Evolutionary conservation across 2,329 filamentous ascomycete genomes (phyloP), one percentile per base, ranked within the genome.

Genomic region (Canariomyces notabilis): DNA sequence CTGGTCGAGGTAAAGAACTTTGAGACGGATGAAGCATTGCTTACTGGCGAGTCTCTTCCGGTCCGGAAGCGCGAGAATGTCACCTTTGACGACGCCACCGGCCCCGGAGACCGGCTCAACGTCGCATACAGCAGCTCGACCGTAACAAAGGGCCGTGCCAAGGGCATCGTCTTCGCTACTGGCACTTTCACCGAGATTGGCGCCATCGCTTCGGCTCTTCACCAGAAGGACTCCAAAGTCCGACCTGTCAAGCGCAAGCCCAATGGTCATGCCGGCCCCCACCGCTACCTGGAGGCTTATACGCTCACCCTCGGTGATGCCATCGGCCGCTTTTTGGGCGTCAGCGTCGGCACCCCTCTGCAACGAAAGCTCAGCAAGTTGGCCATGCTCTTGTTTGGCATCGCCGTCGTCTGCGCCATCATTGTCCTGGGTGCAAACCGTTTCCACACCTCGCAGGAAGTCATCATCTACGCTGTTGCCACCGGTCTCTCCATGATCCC

Each of bases 1-100:
- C 66, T 82, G 20, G 64, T 83, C 50, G 76, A 84, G 53, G 78
- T 76, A 42, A 80, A 89, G 67, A 90, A 90, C 62, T 70, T 88
- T 48, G 84, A 83, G 46, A 85, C 83, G 54, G 87, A 94, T 54
- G 84, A 88, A 64, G 82, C 84, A 12, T 75, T 86, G 37, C 74
- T 89, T 21, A 89, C 85, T 9, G 85, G 85, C 50, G 85, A 89
- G 67, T 86, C 84, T 31, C 66, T 85, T 6, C 80, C 84, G 46
- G 81, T 85, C 38, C 77, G 72, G 68, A 84, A 88, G 68, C 71
- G 78, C 9, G 72, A 79, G 21, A 70, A 66, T 36, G 66, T 79
- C 42, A 73, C 81, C 44, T 68, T 57, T 14, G 53, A 71, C 33
- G 69, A 76, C 48, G 56, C 61, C 34, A 71, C 77, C 22, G 74